Evolutionary conservation across 148 eudicot species (phyloP).

Genomic region (Cornus suecica): DNA sequence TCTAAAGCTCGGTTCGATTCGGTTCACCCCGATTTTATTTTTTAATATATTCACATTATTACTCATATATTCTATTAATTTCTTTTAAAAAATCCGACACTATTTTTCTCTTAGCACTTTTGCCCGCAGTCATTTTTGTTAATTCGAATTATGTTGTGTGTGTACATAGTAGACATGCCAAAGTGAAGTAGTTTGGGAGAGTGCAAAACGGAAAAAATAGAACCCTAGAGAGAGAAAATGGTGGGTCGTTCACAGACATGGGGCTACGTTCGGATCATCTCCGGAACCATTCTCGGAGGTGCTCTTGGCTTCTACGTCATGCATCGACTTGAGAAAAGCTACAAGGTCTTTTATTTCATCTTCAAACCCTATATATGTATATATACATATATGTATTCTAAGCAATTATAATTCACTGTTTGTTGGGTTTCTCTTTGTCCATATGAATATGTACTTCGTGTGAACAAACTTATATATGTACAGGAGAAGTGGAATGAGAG

Average conservation of each 20-base stretch:
- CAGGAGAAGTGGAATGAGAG: constrained; percentile 54
- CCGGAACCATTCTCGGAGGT: constrained; percentile 48
- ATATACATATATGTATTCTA: background rate
- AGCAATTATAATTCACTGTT: background rate
- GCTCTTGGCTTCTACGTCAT: constrained; percentile 47
- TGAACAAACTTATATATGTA: background rate
- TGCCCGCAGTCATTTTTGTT: no score
- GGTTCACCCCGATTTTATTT: no score
- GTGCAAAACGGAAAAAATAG: no score
- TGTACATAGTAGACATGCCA: no score
- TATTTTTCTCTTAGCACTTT: no score
- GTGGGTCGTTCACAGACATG: constrained; percentile 29
- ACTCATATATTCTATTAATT: no score
- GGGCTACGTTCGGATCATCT: constrained; percentile 48
- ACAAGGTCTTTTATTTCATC: constrained; percentile 31
- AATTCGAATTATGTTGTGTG: no score
- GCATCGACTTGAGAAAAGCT: constrained; percentile 45
- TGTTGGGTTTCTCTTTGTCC: background rate
- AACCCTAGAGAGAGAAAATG: no score
- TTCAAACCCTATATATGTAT: background rate
- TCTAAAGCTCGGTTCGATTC: no score
- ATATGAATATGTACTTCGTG: background rate
- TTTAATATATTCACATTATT: no score
- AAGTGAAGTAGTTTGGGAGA: no score
- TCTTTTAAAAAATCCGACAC: no score